Evolutionary conservation across 176 grass and related monocot genomes (phyloP), one percentile per base, ranked within the genome.

Genomic region (Otatea glauca): DNA sequence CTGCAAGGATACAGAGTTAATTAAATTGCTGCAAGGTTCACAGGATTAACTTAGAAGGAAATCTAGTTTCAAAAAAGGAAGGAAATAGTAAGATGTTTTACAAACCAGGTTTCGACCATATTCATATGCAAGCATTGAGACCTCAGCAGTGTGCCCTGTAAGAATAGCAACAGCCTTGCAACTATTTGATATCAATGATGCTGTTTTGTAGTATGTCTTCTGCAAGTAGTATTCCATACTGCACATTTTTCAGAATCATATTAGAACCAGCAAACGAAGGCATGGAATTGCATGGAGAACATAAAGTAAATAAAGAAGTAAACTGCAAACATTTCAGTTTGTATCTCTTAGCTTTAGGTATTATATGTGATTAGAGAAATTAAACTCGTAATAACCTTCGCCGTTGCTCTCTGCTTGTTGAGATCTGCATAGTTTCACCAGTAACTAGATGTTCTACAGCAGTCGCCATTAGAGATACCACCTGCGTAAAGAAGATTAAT

Each of bases 151-250:
- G 88, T 99, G 96, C 47, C 93, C 96, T 29, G 96, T 91, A 78
- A 99, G 93, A 87, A 99, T 64, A 75, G 96, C 93, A 88, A 96
- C 82, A 64, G 93, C 79, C 79, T 96, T 96, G 86, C 96, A 99
- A 82, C 96, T 99, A 75, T 96, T 99, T 78, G 96, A 99, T 83
- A 99, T 94, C 88, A 99, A 84, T 42, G 96, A 99, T 23, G 93
- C 91, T 38, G 96, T 99, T 87, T 99, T 99, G 93, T 91, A 96
- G 86, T 99, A 99, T 76, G 96, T 94, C 88, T 99, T 99, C 81
- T 92, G 83, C 70, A 99, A 55, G 78, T 99, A 99, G 81, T 99
- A 94, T 39, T 99, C 96, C 96, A 99, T 99, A 87, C 96, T 99
- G 90, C 79, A 86, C 34, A 87, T 73, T 66, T 70, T 68, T 61